Evolutionary conservation across 2,329 filamentous ascomycete species (phyloP), one percentile per base, ranked within the genome.

Genomic region (Lasiodiplodia hormozganensis): DNA sequence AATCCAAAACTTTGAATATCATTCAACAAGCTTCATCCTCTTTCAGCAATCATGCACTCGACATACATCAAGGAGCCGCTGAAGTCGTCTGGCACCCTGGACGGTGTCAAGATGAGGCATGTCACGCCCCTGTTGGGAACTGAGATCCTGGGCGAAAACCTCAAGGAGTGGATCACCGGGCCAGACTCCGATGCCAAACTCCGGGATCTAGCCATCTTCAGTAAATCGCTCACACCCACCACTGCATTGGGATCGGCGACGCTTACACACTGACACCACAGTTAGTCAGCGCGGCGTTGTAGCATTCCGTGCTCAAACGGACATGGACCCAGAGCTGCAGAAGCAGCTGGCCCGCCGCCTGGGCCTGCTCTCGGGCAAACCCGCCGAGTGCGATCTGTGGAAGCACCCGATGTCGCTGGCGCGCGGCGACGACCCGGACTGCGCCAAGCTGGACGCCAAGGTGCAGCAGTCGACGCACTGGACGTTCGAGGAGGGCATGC

Each of bases 141-240:
- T 7, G 89, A 91, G 73, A 91, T 85, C 70, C 81, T 84, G 16
- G 83, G 82, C 18, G 72, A 85, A 40, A 85, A 89, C 70, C 81
- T 91, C 0, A 85, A 85, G 8, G 88, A 92, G 40, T 88, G 92
- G 43, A 81, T 92, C 4, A 80, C 87, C 36, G 86, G 87, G 0
- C 82, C 86, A 0, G 88, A 91, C 74, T 83, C 87, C 0, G 89
- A 92, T 64, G 86, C 88, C 49, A 80, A 90, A 28, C 76, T 92
- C 23, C 84, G 87, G 0, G 90, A 92, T 72, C 80, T 92, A 0
- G 90, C 89, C 4, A 74, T 79, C 38, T 74, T 74, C 11, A 77
- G 77, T 76, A 71, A 51, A 70, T 70, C 12, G 8, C 18, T 23
- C 38, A 10, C 40, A n/a, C 25, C 14, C 10, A 11, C 52, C 1